Conservation (phyloP, 352 stramenopile species). For the Albugo candida region DNA sequence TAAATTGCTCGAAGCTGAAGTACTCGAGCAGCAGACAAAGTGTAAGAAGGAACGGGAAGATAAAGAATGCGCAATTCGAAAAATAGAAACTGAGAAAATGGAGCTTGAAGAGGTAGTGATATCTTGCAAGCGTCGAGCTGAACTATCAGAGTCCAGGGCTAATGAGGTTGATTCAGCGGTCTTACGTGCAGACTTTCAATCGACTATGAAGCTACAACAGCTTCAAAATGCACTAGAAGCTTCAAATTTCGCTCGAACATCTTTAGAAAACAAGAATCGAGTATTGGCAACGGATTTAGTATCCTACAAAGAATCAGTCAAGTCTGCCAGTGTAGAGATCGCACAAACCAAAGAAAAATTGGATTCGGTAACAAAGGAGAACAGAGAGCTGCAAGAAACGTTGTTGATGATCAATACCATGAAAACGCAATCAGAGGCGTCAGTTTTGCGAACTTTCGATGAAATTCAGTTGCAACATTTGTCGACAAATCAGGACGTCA, state of each 20-base stretch:
- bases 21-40: conserved; percentile 7
- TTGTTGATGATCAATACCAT: conserved; percentile 3
- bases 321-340: conserved; percentile 4
- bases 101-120: conserved; percentile 5
- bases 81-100: conserved; percentile 5
- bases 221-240: conserved; percentile 12
- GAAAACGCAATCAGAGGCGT: no score
- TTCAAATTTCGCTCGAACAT: no score
- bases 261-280: background rate
- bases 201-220: conserved; percentile 12
- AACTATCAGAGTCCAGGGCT: conserved; percentile 6
- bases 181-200: conserved; percentile 9
- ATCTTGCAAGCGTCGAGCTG: conserved; percentile 7
- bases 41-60: conserved; percentile 8
- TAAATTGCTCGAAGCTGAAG: conserved; percentile 7
- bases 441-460: no score
- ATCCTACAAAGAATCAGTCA: conserved; percentile 6
- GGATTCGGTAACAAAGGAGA: conserved; percentile 10
- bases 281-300: conserved; percentile 8
- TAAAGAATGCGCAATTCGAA: conserved; percentile 1
- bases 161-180: conserved; percentile 9
- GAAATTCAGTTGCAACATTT: no score
- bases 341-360: conserved; percentile 4
- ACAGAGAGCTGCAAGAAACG: conserved; percentile 9
- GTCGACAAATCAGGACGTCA: no score